These are phyloP conservation scores for Penicillium fimorum DNA, from an alignment of 495 filamentous ascomycete species.

Conservation along the genomic window DNA sequence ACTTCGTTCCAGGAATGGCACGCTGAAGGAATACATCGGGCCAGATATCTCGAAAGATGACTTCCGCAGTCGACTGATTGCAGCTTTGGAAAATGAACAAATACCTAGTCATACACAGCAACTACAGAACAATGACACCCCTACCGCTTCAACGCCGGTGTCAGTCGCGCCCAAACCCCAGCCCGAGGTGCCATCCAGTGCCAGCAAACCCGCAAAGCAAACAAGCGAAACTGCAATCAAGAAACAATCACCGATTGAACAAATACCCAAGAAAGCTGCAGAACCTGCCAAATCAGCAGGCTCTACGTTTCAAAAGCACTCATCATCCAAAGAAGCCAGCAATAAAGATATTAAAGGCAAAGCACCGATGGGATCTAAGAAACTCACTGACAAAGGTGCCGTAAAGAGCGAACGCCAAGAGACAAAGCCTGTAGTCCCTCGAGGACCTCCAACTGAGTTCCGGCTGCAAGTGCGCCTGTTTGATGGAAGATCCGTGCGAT, in stretches of 20 bases:
- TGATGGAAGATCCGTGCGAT: conserved; percentile 75
- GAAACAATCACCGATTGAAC: not conserved
- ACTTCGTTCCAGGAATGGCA: conserved; percentile 48
- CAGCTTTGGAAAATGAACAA: conserved; percentile 31
- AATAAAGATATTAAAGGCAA: conserved; percentile 8
- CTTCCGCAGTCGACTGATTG: conserved; percentile 50
- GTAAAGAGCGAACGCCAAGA: conserved; percentile 14
- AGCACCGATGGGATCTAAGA: conserved; percentile 12
- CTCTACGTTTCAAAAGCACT: not conserved
- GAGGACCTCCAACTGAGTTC: conserved; percentile 38
- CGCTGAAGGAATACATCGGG: conserved; percentile 63
- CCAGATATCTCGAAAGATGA: conserved; percentile 57
- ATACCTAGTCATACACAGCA: conserved; percentile 5
- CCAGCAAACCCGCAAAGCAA: not conserved
- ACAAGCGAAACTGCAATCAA: not conserved
- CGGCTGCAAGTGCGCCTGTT: conserved; percentile 81
- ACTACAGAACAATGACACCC: conserved; percentile 11
- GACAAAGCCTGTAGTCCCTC: conserved; percentile 14
- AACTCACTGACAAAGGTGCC: conserved; percentile 17
- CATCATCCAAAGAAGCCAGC: not conserved
- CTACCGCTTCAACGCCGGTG: conserved; percentile 14
- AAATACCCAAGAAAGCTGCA: not conserved
- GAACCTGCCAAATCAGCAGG: not conserved
- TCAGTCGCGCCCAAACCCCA: not conserved
- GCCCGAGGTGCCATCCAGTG: not conserved